Percentiles rank a stretch among this genome's conserved stretches.
These are phyloP conservation scores for Pythium guiyangense DNA, from an alignment of 352 stramenopile species.

Conservation along the genomic window DNA sequence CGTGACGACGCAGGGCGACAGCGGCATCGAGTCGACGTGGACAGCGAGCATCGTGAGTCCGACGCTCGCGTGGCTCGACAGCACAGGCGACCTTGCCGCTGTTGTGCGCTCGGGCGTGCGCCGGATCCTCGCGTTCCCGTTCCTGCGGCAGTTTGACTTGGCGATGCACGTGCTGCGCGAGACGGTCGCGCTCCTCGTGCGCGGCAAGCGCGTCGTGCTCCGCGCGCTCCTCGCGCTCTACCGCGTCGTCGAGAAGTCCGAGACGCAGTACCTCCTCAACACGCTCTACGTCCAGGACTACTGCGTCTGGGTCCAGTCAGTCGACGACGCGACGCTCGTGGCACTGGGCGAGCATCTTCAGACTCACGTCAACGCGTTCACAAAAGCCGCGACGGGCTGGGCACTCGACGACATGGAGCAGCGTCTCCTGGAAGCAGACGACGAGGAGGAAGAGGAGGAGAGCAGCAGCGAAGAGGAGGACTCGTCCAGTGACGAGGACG, in stretches of 20 bases:
- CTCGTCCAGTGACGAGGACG: slow-evolving; percentile 23
- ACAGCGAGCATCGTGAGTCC: slow-evolving; percentile 94
- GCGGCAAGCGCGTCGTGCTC: slow-evolving; percentile 87
- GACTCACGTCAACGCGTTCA: slow-evolving; percentile 29
- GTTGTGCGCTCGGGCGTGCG: slow-evolving; percentile 77
- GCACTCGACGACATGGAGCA: slow-evolving; percentile 69
- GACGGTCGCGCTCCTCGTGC: slow-evolving; percentile 78
- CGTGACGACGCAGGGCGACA: slow-evolving; percentile 93
- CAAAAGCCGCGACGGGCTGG: slow-evolving; percentile 72
- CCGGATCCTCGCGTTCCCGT: slow-evolving; percentile 94
- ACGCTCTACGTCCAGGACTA: slow-evolving; percentile 95
- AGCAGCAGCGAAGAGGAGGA: slow-evolving; percentile 15
- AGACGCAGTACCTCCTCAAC: slow-evolving; percentile 96
- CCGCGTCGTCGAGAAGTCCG: slow-evolving; percentile 90
- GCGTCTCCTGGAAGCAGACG: slow-evolving; percentile 32
- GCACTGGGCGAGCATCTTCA: slow-evolving; percentile 31
- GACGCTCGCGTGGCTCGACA: slow-evolving; percentile 94
- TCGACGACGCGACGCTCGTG: slow-evolving; percentile 43
- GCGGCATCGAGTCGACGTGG: slow-evolving; percentile 95
- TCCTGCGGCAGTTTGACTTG: slow-evolving; percentile 92
- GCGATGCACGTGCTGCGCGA: slow-evolving; percentile 76
- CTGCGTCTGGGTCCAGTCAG: slow-evolving; percentile 80
- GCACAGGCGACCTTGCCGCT: slow-evolving; percentile 41
- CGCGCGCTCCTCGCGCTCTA: slow-evolving; percentile 90
- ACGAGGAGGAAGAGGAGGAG: slow-evolving; percentile 13